phyloP scores from a whole-genome alignment of 169 alveolate genomes.

The Eimeria mitis region DNA sequence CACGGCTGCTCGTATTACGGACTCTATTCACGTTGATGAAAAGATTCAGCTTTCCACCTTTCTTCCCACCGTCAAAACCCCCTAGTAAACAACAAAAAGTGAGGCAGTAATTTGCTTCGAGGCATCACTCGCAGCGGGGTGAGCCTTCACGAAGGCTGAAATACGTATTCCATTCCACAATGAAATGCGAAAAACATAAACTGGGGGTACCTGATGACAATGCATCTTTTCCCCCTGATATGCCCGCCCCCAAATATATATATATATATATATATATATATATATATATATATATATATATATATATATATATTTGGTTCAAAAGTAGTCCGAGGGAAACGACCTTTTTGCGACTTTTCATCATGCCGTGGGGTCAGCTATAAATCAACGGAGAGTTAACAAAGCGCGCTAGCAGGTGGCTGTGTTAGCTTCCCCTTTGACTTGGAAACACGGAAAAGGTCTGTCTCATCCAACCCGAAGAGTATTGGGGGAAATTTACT shows the following conservation, averaged over 20 bases:
- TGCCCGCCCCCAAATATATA: neutral
- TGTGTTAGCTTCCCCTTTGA: no score
- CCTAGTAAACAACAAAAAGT: neutral
- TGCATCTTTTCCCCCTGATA: neutral
- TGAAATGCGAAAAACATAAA: neutral
- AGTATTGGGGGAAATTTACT: neutral
- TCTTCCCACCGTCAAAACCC: neutral
- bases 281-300: neutral
- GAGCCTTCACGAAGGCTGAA: neutral
- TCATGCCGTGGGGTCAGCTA: neutral
- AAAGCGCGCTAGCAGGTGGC: neutral
- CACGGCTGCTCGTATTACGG: neutral
- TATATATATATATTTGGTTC: neutral
- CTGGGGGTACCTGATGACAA: neutral
- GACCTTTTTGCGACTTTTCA: neutral
- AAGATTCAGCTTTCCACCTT: neutral
- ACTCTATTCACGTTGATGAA: neutral
- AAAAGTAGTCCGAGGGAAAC: neutral
- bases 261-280: neutral
- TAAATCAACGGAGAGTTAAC: neutral
- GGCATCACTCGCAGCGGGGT: neutral
- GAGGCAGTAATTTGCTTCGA: neutral
- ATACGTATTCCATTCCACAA: neutral
- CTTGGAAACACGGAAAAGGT: neutral
- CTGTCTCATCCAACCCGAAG: neutral